Conservation (phyloP, 805 yeast genomes). For the Babjeviella inositovora region DNA sequence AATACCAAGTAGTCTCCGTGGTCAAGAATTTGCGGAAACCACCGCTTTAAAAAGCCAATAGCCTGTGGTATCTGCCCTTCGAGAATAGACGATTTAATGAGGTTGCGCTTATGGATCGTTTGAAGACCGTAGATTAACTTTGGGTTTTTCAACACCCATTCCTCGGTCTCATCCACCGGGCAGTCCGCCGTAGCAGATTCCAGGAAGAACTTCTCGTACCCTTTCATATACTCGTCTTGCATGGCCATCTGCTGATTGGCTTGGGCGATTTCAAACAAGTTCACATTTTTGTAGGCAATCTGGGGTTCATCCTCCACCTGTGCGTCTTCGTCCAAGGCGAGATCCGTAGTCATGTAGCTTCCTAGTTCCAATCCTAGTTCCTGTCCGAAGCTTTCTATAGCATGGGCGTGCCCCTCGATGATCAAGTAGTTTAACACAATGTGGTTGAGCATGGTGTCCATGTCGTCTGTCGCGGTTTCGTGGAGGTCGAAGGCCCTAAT, state of each 20-base stretch:
- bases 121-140: too few species aligned
- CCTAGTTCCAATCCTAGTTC: constrained; percentile 26
- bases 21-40: constrained; percentile 53
- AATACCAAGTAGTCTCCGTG: constrained; percentile 46
- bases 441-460: constrained; percentile 30
- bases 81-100: constrained; percentile 34
- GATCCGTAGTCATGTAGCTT: constrained; percentile 7
- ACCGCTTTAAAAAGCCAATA: constrained; percentile 35
- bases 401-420: constrained; percentile 60
- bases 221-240: too few species aligned
- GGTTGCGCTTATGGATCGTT: constrained; percentile 33
- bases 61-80: constrained; percentile 47
- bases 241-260: too few species aligned
- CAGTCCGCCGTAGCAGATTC: too few species aligned
- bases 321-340: neutral
- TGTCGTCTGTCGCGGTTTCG: too few species aligned
- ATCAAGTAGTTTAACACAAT: constrained; percentile 61
- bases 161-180: too few species aligned
- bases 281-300: too few species aligned
- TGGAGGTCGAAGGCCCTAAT: too few species aligned
- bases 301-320: neutral
- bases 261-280: too few species aligned
- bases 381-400: constrained; percentile 43
- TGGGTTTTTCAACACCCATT: too few species aligned
- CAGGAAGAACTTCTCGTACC: too few species aligned